Evolutionary conservation across 2,329 filamentous ascomycete genomes (phyloP), one percentile per base, ranked within the genome.

Genomic region (Venturia carpophila): DNA sequence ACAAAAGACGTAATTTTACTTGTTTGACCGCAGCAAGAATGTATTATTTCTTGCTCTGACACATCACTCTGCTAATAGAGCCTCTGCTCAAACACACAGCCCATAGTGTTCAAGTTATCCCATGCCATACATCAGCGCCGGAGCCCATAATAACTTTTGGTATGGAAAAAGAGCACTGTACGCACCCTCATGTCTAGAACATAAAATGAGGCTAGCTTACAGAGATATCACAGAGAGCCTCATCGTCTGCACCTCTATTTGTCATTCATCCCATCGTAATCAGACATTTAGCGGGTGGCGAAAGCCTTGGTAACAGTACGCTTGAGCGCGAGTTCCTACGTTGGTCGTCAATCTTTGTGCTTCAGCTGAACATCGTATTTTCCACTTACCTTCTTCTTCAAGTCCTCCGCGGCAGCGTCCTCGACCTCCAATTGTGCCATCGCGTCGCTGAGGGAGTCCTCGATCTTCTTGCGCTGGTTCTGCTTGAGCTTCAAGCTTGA

Each of bases 391-490:
- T 97, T 96, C 91, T 97, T 97, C 91, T 96, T 97, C 73, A 99
- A 84, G 77, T 99, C 94, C 73, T 99, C 95, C 68, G 92, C 90
- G 68, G 82, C 81, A 66, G 91, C 90, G 72, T 99, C 95, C 80
- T 93, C 90, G 75, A 99, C 83, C 87, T 99, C 94, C 69, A 99
- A 90, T 81, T 95, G 89, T 70, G 87, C 90, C 94, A 99, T 97
- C 73, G 94, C 94, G 74, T 99, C 94, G 79, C 89, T 93, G 73
- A 99, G 90, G 71, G 92, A 90, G 76, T 89, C 88, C 87, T 99
- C 94, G 71, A 99, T 97, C 89, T 96, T 97, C 82, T 97, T 92
- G 89, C 96, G 96, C 85, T 96, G 92, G 79, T 91, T 92, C 74
- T 93, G 92, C 91, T 97, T 97, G 77, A 99, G 86, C 87, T 96